Conservation (phyloP, 2,329 filamentous ascomycete species). For the Claviceps africana region DNA sequence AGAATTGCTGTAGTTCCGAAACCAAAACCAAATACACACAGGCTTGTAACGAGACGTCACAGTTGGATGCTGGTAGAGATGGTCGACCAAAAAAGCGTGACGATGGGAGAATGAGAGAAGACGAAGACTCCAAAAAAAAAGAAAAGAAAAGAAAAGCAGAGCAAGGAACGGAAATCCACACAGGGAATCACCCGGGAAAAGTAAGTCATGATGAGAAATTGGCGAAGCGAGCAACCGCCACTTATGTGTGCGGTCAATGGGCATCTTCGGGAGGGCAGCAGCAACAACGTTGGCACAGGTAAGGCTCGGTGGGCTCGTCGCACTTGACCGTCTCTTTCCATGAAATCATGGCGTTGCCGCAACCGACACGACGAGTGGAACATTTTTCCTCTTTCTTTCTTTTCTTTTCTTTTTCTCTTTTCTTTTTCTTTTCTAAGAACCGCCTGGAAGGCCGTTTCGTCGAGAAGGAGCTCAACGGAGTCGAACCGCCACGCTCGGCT, state of each 20-base stretch:
- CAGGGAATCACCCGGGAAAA: neutral
- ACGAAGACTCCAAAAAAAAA: neutral
- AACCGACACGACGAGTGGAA: neutral
- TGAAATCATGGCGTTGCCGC: neutral
- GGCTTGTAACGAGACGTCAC: conserved; percentile 3
- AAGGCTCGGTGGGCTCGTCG: neutral
- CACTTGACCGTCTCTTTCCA: neutral
- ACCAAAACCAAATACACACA: conserved; percentile 3
- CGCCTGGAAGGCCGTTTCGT: neutral
- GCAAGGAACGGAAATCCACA: neutral
- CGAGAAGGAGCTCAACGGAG: neutral
- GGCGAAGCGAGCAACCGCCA: conserved; percentile 3
- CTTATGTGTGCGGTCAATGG: neutral
- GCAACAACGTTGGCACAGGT: neutral
- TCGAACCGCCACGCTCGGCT: neutral
- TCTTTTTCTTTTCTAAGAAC: neutral
- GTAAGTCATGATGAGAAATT: neutral
- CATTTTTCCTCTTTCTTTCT: neutral
- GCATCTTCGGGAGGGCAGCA: conserved; percentile 1
- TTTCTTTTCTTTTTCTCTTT: neutral
- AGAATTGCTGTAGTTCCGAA: conserved; percentile 2
- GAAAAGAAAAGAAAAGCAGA: too few species aligned
- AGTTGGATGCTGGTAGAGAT: conserved; percentile 7
- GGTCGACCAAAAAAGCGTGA: conserved; percentile 6
- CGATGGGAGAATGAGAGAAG: conserved; percentile 3